Evolutionary conservation across 805 yeast genomes (phyloP).

Genomic region (Lipomyces sp.): DNA sequence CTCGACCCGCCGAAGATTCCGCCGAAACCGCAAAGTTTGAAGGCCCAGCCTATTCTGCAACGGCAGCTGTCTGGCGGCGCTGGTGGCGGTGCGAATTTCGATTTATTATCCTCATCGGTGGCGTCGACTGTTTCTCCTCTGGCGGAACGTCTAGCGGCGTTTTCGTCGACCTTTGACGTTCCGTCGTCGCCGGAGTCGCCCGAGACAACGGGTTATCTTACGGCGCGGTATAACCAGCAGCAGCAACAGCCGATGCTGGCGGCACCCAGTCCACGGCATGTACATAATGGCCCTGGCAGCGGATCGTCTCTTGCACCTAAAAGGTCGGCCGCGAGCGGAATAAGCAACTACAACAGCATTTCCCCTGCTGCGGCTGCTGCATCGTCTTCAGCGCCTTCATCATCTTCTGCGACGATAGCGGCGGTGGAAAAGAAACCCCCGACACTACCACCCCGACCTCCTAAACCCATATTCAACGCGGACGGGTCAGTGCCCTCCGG

Average conservation of each 20-base stretch:
- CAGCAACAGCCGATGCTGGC: background rate
- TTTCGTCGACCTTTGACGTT: slow-evolving; percentile 21
- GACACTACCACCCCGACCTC: slow-evolving; percentile 21
- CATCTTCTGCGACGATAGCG: background rate
- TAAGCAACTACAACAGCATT: slow-evolving; percentile 5
- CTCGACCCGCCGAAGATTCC: slow-evolving; percentile 24
- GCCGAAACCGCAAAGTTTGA: slow-evolving; percentile 18
- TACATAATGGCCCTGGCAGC: no score
- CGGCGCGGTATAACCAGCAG: slow-evolving; percentile 1
- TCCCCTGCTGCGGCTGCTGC: background rate
- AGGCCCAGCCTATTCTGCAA: slow-evolving; percentile 6
- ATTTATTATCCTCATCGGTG: slow-evolving; percentile 22
- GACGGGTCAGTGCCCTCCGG: slow-evolving; percentile 6
- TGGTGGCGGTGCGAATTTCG: slow-evolving; percentile 9
- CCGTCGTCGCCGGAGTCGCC: slow-evolving; percentile 18
- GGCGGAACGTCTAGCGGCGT: slow-evolving; percentile 21
- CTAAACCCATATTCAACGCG: slow-evolving; percentile 1
- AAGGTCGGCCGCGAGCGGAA: background rate
- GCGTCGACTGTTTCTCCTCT: slow-evolving; percentile 21
- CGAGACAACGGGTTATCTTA: slow-evolving; percentile 9
- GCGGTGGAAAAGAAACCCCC: slow-evolving; percentile 3
- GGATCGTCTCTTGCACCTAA: no score
- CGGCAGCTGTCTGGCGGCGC: background rate
- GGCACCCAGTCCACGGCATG: background rate
- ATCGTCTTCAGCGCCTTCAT: background rate